phyloP scores from a whole-genome alignment of 768 basidiomycete species.

The Leucosporidium yakuticum region DNA sequence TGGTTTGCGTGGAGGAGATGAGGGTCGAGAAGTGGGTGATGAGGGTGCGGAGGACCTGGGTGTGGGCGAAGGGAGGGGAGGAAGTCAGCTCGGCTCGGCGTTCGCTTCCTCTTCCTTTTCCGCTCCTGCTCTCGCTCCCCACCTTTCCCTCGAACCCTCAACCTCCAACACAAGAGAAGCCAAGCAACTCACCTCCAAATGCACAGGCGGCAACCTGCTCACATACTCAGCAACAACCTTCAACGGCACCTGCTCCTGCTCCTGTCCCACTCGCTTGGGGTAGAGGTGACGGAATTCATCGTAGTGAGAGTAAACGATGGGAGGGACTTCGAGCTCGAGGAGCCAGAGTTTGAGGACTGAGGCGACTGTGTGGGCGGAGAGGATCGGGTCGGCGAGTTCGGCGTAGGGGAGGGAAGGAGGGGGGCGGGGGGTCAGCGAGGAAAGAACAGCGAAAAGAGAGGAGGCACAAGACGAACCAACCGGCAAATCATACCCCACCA shows the following conservation, averaged over 20 bases:
- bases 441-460: constrained; percentile 42
- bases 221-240: constrained; percentile 5
- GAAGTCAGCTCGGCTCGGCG: constrained; percentile 51
- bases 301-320: constrained; percentile 82
- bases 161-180: background rate
- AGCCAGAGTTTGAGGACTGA: constrained; percentile 79
- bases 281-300: constrained; percentile 85
- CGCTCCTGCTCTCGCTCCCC: no score
- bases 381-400: background rate
- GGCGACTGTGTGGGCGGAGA: constrained; percentile 50
- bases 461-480: constrained; percentile 37
- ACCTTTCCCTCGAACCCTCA: no score
- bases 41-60: constrained; percentile 71
- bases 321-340: constrained; percentile 82
- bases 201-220: constrained; percentile 18
- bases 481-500: constrained; percentile 9
- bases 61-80: no score
- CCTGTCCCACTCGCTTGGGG: constrained; percentile 46
- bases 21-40: constrained; percentile 62
- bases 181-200: constrained; percentile 16
- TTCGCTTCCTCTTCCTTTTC: no score
- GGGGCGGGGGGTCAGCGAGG: no score
- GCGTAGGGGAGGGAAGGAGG: background rate
- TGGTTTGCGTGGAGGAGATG: constrained; percentile 4
- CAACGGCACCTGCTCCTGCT: constrained; percentile 5